Base-by-base conservation (phyloP, 208 protist genomes). In the Leishmania mexicana region DNA sequence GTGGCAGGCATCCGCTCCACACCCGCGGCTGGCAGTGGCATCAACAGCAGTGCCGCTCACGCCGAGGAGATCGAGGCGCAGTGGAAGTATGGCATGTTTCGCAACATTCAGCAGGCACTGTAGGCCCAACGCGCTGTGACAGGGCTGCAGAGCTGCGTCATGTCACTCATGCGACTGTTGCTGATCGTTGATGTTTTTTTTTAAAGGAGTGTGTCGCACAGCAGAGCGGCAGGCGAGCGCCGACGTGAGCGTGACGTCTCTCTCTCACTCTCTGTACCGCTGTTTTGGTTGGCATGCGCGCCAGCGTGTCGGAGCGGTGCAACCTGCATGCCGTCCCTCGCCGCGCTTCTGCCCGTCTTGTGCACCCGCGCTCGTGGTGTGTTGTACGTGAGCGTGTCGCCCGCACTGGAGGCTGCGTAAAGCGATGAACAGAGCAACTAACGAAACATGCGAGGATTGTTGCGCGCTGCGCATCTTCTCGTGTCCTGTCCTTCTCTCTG, bases 121-220 rank as follows among this genome's bases (percentile, higher is more conserved):
- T 78, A 86, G 38, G 42, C 58, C 5, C 83, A 89, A 71, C 87
- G 87, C 35, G 80, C 76, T 3, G 76, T 93, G 6, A 80, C 88
- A 28, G 92, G 89, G 4, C 80, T 95, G 47, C 89, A 95, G 92
- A 93, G 92, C 62, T 89, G 81, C 45, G 92, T 85, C 7, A 84
- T 92, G 67, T 86, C 92, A 1, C 75, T 94, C 40, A 94, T 95
- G 90, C 89, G 89, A 0, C 85, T 94, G 75, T 80, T 95, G 78
- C 71, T 94, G 68, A 82, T 96, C 1, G 76, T 96, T 1, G 92
- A 95, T 67, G 94, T 93, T 45, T 45, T 47, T 47, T 49, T 86
- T 51, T 89, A 86, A 80, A 86, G 74, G 28, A 8, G 40, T 8
- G 10, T 42, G 10, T 35, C 24, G 24, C 42, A 19, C 15, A 21